Conservation (phyloP, 2,329 filamentous ascomycete genomes). For the Fusarium armeniacum region DNA sequence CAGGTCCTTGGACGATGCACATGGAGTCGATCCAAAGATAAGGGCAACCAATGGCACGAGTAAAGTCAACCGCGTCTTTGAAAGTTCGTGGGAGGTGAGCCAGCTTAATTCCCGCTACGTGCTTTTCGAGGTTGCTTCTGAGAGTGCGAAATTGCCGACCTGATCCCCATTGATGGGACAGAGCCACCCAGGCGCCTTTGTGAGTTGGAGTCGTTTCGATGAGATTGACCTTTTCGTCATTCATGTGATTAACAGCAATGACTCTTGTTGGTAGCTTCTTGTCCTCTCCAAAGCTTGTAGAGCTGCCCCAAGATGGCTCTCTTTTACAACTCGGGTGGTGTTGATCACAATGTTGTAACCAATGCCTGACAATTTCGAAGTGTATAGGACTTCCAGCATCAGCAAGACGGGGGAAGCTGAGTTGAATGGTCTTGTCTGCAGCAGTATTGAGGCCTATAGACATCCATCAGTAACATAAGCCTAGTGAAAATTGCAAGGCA, state of each 20-base stretch:
- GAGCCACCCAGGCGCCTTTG: background rate
- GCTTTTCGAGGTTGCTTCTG: background rate
- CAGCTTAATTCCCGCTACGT: background rate
- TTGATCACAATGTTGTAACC: background rate
- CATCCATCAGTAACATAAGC: background rate
- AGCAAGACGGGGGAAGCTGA: background rate
- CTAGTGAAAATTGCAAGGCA: no score
- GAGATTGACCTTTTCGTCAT: background rate
- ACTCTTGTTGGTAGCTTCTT: background rate
- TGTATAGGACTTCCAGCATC: background rate
- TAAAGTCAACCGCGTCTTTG: background rate
- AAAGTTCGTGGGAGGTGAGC: background rate
- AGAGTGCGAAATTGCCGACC: background rate
- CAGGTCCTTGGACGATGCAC: background rate
- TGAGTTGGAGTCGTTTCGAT: background rate
- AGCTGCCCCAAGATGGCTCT: no score
- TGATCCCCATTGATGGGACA: background rate
- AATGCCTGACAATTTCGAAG: background rate
- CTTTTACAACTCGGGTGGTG: background rate
- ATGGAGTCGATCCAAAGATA: background rate
- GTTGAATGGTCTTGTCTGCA: background rate
- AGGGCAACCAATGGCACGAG: background rate
- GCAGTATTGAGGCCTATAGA: background rate
- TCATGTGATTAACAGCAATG: background rate
- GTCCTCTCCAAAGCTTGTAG: no score